Evolutionary conservation across 2,329 filamentous ascomycete genomes (phyloP).

Genomic region (Stemphylium lycopersici): DNA sequence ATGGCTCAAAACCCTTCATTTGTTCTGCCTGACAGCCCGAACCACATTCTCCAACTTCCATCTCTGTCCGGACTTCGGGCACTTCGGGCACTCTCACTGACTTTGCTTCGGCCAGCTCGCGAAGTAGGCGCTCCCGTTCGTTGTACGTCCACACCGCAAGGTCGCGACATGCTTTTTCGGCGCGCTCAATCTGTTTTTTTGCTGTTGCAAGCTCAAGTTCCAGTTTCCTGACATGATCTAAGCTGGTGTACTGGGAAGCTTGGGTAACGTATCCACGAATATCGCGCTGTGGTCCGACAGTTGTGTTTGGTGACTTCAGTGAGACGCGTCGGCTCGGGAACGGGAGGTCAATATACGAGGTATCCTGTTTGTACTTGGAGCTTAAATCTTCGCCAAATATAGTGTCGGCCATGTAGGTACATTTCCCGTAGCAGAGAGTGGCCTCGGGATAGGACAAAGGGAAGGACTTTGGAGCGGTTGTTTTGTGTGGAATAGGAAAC

Average conservation of each 20-base stretch:
- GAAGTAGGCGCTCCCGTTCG: conserved; percentile 2
- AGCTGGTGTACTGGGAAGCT: background rate
- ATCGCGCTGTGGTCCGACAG: background rate
- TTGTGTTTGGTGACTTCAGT: background rate
- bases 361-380: too few species aligned
- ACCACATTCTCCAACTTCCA: background rate
- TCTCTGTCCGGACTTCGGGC: background rate
- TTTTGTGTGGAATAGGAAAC: background rate
- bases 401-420: background rate
- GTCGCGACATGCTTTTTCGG: background rate
- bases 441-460: background rate
- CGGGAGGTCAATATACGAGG: too few species aligned
- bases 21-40: background rate
- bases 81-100: background rate
- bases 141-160: conserved; percentile 6
- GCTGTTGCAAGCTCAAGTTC: background rate
- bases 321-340: background rate
- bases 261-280: background rate
- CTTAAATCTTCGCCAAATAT: too few species aligned
- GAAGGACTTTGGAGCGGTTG: background rate
- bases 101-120: background rate
- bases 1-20: background rate
- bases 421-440: background rate
- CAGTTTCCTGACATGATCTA: background rate
- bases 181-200: background rate